Base-by-base conservation (phyloP, 148 eudicot species). In the Diospyros kaki region DNA sequence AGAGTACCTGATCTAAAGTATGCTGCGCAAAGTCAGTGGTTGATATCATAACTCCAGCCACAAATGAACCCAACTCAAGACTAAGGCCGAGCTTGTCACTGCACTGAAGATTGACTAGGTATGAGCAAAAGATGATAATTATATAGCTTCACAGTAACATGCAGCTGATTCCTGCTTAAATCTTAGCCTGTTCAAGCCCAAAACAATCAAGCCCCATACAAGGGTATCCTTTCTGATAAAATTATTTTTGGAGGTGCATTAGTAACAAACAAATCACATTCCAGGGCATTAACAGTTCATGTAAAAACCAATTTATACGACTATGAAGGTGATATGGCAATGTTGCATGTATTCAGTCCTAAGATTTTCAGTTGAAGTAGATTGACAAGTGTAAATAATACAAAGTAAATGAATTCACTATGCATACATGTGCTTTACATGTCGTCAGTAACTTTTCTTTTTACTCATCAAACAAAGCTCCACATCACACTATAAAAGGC, bases 61-160 rank as follows among this genome's bases (percentile, higher is more conserved):
- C 89, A 88, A 96, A 96, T 56, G 99, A 96, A 75, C 99, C 99
- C 81, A 96, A 74, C 85, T 96, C 99, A 68, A 96, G 97, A 83
- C 99, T 96, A 66, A 96, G 98, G 69, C 98, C 98, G 53, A 96
- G 97, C 85, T 96, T 96, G 83, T 96, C 98, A 73, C 97, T 96
- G 87, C 97, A 91, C 98, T 96, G 99, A 67, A 90, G 65, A 58
- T 65, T 75, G 44, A 65, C 42, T 76, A 41, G 54, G 70, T 69
- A 77, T 58, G 46, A 73, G 51, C n/a, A 58, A 55, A 28, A 50
- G 58, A 73, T 39, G 40, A 64, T 46, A 60, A 61, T 50, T 46
- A 64, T 28, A 64, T 3, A 64, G 4, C 51, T 52, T 64, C 64
- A 65, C 38, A 73, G 6, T 45, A 53, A 59, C 42, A 51, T 28